Base-by-base conservation (phyloP, 768 basidiomycete genomes). In the Termitomyces sp. region DNA sequence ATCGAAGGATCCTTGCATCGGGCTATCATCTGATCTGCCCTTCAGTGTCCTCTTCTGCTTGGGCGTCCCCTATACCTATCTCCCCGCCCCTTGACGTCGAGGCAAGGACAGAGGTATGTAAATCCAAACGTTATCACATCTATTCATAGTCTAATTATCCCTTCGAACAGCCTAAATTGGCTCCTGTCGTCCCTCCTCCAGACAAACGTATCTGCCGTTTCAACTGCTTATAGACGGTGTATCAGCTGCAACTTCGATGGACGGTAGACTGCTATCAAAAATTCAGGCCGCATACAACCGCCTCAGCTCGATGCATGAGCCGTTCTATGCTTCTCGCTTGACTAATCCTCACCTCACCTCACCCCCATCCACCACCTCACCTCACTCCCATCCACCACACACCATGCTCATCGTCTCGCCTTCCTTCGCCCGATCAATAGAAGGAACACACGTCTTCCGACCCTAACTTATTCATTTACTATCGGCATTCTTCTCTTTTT, bases 51-150 rank as follows among this genome's bases (percentile, higher is more conserved):
- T 50, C 45, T 21, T 46, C 48, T 51, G 55, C 32, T 28, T 55
- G 42, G 27, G 63, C 59, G n/a, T 54, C 54, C 11, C 63, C 61
- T 19, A 39, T 64, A 21, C 63, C 61, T 34, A 49, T 59, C 27
- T 35, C 59, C 10, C 61, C 59, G 39, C 57, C 61, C 19, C 59
- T 62, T 35, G 63, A 64, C 37, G 61, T 64, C 30, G 61, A 57
- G 43, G 61, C 61, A 32, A 57, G 61, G 25, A 46, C 35, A 45
- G 55, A 56, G 35, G 61, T 59, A 43, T 17, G 51, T 37, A 11
- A 34, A 17, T 4, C n/a, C n/a, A 1, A 7, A 4, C 2, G 5
- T 37, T 12, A 3, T 12, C 6, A 10, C 11, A 11, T 30, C 23
- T n/a, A 43, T 30, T 1, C 23, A 50, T 34, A 5, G 39, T 16